phyloP scores from a whole-genome alignment of 2,329 filamentous ascomycete species.

The Leptodontidium sp. region DNA sequence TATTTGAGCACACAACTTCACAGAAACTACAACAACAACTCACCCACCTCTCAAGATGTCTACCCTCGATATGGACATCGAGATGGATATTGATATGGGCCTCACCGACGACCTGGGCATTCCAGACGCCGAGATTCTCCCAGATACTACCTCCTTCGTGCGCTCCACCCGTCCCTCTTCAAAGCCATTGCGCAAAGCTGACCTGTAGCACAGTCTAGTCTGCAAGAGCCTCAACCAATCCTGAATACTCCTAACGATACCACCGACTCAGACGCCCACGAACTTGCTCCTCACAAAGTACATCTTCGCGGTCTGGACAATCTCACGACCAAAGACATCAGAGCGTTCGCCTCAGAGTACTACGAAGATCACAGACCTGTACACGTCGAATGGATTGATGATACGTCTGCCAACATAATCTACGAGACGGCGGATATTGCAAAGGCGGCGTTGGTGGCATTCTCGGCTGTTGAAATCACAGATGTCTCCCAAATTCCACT shows the following conservation, averaged over 20 bases:
- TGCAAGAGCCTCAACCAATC: slow-evolving; percentile 34
- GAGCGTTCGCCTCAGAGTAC: slow-evolving; percentile 75
- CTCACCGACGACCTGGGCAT: slow-evolving; percentile 50
- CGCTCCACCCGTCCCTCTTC: background rate
- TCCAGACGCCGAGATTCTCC: slow-evolving; percentile 38
- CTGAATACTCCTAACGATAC: slow-evolving; percentile 41
- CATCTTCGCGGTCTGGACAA: slow-evolving; percentile 85
- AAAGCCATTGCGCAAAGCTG: slow-evolving; percentile 24
- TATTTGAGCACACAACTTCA: background rate
- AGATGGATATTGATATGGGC: slow-evolving; percentile 76
- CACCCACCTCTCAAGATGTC: slow-evolving; percentile 37
- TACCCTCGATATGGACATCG: slow-evolving; percentile 69
- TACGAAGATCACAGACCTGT: slow-evolving; percentile 63
- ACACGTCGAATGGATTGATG: slow-evolving; percentile 92
- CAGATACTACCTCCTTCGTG: slow-evolving; percentile 24
- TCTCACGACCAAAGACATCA: slow-evolving; percentile 81
- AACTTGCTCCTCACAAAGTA: slow-evolving; percentile 42
- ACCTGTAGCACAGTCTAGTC: slow-evolving; percentile 32
- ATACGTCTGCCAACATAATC: slow-evolving; percentile 86
- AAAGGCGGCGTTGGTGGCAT: slow-evolving; percentile 61
- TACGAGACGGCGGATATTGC: slow-evolving; percentile 67
- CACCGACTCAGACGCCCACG: slow-evolving; percentile 36
- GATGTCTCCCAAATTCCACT: slow-evolving; percentile 64
- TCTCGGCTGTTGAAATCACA: slow-evolving; percentile 57
- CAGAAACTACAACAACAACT: background rate